These are phyloP conservation scores for Hanseniaspora hatyaiensis DNA, from an alignment of 805 yeast species.

Conservation along the genomic window DNA sequence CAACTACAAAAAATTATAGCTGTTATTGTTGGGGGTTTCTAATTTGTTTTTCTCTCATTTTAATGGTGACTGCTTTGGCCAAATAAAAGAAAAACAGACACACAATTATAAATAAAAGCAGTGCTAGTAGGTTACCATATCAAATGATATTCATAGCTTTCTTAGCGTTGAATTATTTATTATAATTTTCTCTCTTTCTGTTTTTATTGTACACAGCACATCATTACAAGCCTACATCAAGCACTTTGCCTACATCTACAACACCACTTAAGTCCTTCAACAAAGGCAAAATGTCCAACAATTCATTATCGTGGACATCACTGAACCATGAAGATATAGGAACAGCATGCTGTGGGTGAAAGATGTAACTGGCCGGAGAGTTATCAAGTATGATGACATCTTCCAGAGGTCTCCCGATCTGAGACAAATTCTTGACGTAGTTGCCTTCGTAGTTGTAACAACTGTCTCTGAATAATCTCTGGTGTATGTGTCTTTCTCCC, in stretches of 20 bases:
- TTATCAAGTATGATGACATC: constrained; percentile 87
- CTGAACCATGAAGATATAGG: constrained; percentile 98
- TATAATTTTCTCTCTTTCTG: not conserved
- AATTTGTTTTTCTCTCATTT: no score
- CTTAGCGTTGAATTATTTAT: no score
- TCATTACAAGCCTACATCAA: constrained; percentile 55
- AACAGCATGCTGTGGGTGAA: constrained; percentile 95
- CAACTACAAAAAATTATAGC: no score
- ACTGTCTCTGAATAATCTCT: constrained; percentile 84
- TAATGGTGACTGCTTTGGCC: no score
- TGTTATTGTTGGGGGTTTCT: no score
- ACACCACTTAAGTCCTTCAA: constrained; percentile 78
- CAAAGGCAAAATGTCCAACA: constrained; percentile 80
- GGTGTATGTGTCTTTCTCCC: constrained; percentile 48
- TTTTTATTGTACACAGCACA: no score
- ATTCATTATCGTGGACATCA: constrained; percentile 92
- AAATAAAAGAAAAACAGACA: no score
- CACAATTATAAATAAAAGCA: no score
- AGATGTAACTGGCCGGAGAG: constrained; percentile 94
- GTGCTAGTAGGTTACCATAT: no score
- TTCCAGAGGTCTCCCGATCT: constrained; percentile 80
- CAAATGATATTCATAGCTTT: no score
- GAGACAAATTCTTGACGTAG: constrained; percentile 85
- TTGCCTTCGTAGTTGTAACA: constrained; percentile 91
- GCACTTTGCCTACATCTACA: constrained; percentile 71